Evolutionary conservation across 2,329 filamentous ascomycete species (phyloP), one percentile per base, ranked within the genome.

Genomic region (Pseudogymnoascus sp.): DNA sequence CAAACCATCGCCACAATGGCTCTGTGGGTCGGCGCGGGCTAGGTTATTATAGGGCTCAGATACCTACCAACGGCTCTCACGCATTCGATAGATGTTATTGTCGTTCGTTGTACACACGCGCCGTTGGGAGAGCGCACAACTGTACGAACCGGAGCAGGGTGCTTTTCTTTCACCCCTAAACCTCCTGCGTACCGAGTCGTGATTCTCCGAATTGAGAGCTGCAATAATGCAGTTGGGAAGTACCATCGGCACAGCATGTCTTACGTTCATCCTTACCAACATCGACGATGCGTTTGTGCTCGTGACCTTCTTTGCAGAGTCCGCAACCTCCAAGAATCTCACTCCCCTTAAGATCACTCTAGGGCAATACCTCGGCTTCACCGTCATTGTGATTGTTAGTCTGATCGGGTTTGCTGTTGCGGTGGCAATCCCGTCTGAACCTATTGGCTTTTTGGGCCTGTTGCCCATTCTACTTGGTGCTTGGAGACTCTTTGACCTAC

Each of bases 301-400:
- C 7, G 73, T 74, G 59, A 75, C 74, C 62, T 76, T 75, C 67
- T 75, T 75, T 63, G 72, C 74, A 33, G 74, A 75, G 62, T 67
- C 73, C 5, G 64, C 73, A 9, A 70, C 71, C 8, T 71, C 69
- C 65, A 62, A 63, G 9, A 87, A 71, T 80, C 78, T 17, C 88
- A 87, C 74, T 83, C 87, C 1, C 86, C 87, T 3, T 90, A 95
- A 74, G 88, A 87, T 4, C 89, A 82, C 68, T 79, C 89, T 65
- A 79, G 84, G 60, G 78, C 83, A 1, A 67, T 75, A 73, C 47
- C 17, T 71, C 26, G 74, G 74, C 13, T 75, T 76, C 66, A 72
- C 72, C 9, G 65, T 73, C 65, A 74, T 76, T 62, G 65, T 75
- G 10, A 47, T 69, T 60, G 69, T 76, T 65, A 75, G 72, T 65